Evolutionary conservation across 306 rosid species (phyloP).

Genomic region (Cucurbita pepo): DNA sequence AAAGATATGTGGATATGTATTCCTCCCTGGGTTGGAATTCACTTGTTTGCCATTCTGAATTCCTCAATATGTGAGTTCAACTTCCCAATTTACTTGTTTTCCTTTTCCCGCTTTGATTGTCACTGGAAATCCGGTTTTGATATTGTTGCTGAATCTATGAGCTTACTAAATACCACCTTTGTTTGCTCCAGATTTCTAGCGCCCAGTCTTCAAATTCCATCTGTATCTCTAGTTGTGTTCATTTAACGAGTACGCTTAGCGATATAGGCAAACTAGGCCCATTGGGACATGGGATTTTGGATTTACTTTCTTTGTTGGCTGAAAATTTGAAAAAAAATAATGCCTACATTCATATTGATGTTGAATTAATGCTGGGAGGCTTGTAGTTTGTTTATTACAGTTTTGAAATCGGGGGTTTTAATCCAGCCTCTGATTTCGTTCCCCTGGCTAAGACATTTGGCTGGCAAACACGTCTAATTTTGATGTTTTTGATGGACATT

Average conservation of each 20-base stretch:
- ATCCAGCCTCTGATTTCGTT: background rate
- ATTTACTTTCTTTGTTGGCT: background rate
- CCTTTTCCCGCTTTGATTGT: background rate
- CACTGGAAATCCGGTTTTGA: background rate
- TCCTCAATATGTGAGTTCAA: slow-evolving; percentile 66
- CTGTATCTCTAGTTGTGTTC: background rate
- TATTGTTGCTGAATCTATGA: background rate
- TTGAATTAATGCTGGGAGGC: background rate
- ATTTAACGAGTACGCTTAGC: background rate
- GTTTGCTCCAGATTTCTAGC: background rate
- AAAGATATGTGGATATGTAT: slow-evolving; percentile 55
- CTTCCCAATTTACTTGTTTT: background rate
- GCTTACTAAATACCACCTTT: background rate
- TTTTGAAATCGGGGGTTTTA: background rate
- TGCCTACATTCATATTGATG: background rate
- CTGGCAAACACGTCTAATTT: background rate
- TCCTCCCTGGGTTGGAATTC: slow-evolving; percentile 74
- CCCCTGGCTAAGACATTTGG: background rate
- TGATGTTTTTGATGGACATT: background rate
- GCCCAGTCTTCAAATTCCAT: background rate
- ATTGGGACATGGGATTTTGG: background rate
- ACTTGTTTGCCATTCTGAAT: slow-evolving; percentile 62
- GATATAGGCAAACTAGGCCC: background rate
- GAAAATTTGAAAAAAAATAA: background rate
- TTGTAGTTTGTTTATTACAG: background rate